Evolutionary conservation across 2,329 filamentous ascomycete species (phyloP).

Genomic region (Alternaria postmessia): DNA sequence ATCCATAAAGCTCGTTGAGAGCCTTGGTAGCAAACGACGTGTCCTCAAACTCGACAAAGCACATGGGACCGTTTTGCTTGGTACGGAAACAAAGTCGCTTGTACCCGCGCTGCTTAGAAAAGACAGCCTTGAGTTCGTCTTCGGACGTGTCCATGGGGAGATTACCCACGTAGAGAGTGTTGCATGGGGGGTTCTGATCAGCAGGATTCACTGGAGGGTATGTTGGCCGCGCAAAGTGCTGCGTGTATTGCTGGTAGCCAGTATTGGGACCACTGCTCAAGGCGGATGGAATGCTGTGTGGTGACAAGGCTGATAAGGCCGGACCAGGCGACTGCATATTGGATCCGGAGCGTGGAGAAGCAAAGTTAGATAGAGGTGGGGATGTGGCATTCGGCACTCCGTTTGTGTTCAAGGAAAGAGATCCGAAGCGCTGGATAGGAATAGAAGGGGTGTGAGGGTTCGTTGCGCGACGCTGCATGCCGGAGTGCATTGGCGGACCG

Average conservation of each 20-base stretch:
- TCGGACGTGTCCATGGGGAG: conserved; percentile 91
- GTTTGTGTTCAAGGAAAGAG: conserved; percentile 74
- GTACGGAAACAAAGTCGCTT: conserved; percentile 94
- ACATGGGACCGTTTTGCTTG: conserved; percentile 96
- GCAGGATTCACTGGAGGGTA: conserved; percentile 91
- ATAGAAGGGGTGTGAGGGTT: conserved; percentile 77
- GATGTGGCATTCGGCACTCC: conserved; percentile 57
- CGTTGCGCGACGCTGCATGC: conserved; percentile 70
- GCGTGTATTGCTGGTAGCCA: conserved; percentile 63
- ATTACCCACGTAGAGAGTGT: conserved; percentile 98
- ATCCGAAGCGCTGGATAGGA: conserved; percentile 72
- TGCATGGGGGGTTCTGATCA: conserved; percentile 96
- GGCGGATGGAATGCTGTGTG: conserved; percentile 66
- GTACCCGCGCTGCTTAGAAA: conserved; percentile 92
- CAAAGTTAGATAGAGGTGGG: conserved; percentile 63
- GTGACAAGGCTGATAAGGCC: conserved; percentile 51
- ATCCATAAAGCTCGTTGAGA: conserved; percentile 87
- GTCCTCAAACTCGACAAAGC: conserved; percentile 98
- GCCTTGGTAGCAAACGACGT: conserved; percentile 91
- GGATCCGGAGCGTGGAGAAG: conserved; percentile 58
- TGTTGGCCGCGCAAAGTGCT: conserved; percentile 69
- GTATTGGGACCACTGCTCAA: conserved; percentile 60
- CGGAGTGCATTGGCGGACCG: conserved; percentile 59
- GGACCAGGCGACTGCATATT: conserved; percentile 61
- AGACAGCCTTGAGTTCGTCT: conserved; percentile 92